Conservation (phyloP, 495 filamentous ascomycete species). For the Xylaria scruposa region DNA sequence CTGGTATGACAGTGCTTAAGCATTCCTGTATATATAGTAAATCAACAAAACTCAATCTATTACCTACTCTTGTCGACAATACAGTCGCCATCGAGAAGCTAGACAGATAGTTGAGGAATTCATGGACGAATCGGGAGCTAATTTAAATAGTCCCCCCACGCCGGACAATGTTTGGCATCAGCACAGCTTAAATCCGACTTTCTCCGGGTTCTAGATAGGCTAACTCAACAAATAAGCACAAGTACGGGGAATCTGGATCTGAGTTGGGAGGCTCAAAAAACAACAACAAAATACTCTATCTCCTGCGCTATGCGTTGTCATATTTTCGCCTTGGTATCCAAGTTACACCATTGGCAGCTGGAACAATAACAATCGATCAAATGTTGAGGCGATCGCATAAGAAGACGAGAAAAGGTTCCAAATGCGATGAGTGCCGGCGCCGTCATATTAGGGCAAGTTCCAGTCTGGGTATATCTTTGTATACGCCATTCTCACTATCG, state of each 20-base stretch:
- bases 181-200: not conserved
- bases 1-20: no score
- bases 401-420: constrained; percentile 24
- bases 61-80: no score
- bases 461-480: not conserved
- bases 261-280: not conserved
- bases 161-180: not conserved
- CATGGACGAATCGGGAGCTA: not conserved
- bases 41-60: not conserved
- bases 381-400: constrained; percentile 25
- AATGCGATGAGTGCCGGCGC: constrained; percentile 22
- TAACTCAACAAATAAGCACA: not conserved
- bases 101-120: no score
- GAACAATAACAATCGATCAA: not conserved
- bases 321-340: not conserved
- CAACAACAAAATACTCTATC: not conserved
- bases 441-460: constrained; percentile 27
- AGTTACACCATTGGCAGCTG: not conserved
- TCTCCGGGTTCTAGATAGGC: not conserved
- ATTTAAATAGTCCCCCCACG: not conserved
- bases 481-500: not conserved
- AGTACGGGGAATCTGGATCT: not conserved
- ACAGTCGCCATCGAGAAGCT: no score
- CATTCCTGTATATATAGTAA: not conserved
- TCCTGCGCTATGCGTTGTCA: not conserved